A percentile compares a stretch with the other conserved stretches of the same genome.
These are phyloP conservation scores for Chlamydomonas urium DNA, from an alignment of 139 green algal species.

Conservation along the genomic window DNA sequence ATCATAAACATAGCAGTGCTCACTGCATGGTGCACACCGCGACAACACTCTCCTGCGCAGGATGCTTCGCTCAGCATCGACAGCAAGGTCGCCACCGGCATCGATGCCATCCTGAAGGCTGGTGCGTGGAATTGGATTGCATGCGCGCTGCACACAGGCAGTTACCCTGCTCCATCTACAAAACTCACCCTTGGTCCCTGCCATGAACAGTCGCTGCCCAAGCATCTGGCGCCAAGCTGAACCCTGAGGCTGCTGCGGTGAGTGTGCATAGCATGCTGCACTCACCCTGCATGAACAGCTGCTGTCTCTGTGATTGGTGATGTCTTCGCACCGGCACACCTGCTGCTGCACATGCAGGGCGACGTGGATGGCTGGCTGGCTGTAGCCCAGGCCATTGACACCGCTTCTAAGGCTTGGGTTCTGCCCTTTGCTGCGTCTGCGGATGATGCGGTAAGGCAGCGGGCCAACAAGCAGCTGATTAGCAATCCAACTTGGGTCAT, in stretches of 20 bases:
- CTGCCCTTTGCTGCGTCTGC: constrained; percentile 33
- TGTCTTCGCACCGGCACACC: too few relatives aligned
- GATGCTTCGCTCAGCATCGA: background rate
- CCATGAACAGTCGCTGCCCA: constrained; percentile 34
- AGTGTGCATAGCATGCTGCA: background rate
- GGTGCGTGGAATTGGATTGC: background rate
- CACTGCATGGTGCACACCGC: background rate
- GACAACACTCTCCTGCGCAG: background rate
- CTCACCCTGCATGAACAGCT: background rate
- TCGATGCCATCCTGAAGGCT: background rate
- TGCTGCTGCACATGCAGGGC: constrained; percentile 28
- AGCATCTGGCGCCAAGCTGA: background rate
- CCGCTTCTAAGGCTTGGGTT: constrained; percentile 44
- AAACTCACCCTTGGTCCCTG: too few relatives aligned
- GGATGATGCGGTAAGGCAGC: constrained; percentile 21
- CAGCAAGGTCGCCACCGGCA: background rate
- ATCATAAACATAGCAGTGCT: background rate
- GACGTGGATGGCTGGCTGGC: constrained; percentile 55
- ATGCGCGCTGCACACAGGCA: background rate
- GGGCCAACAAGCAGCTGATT: constrained; percentile 10
- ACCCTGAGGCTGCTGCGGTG: background rate
- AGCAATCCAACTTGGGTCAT: constrained; percentile 4
- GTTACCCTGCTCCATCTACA: background rate
- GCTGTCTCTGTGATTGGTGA: too few relatives aligned
- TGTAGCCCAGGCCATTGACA: constrained; percentile 34